Base-by-base conservation (phyloP, 805 yeast genomes). In the Ogataea siamensis region DNA sequence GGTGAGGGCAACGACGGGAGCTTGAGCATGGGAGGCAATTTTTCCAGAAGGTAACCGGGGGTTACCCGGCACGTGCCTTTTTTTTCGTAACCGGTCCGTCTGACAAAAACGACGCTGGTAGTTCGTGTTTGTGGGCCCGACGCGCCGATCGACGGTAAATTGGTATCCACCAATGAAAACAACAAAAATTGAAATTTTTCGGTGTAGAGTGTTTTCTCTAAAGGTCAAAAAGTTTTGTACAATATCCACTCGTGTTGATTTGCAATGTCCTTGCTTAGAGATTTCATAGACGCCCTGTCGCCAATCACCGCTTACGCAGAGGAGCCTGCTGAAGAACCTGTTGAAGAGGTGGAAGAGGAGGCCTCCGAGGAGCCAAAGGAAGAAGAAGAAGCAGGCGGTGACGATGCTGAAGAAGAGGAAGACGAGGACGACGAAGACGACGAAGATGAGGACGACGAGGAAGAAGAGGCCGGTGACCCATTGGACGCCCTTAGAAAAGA, bases 251-350 rank as follows among this genome's bases (percentile, higher is more conserved):
- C 37, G 41, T 28, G 41, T 32, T 32, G 36, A 38, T 38, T 38
- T 32, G 40, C 41, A 27, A 63, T 63, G 67, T 58, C 67, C 35
- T 68, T 77, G 57, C 72, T 78, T 56, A 74, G 70, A 61, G 95
- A 87, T 66, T 68, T 87, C 58, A 82, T 84, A 68, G 95, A 87
- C 60, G 75, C 83, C 45, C 71, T 85, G 50, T 68, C 78, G 51
- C 95, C 96, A 61, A 74, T 85, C 54, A 74, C 74, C 40, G 95
- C 94, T 37, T 80, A 74, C 68, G 96, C 95, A 55, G 95, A 85
- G 55, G 80, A 75, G 68, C 64, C 63, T 35, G 67, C 50, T 40
- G 59, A 55, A 31, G 56, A 47, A 25, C 42, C 39, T 13, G 37
- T 37, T 25, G 43, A 43, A 34, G 47, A 39, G 14, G 25, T 20